These are phyloP conservation scores for Thelephora ganbajun DNA, from an alignment of 768 basidiomycete genomes.

Conservation along the genomic window DNA sequence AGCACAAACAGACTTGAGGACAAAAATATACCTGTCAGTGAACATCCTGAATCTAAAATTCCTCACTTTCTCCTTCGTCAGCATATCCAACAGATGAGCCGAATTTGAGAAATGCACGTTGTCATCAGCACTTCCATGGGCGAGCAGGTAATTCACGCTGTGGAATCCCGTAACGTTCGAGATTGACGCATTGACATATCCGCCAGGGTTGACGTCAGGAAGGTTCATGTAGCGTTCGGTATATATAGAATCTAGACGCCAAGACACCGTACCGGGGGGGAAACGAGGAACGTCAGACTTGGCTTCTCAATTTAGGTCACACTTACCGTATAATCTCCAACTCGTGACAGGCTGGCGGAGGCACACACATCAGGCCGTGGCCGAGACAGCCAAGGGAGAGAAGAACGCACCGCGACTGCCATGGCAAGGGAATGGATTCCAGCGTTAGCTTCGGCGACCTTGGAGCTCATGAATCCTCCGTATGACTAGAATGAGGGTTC, in stretches of 20 bases:
- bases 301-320: background rate
- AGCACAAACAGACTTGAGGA: slow-evolving; percentile 6
- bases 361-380: slow-evolving; percentile 4
- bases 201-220: slow-evolving; percentile 61
- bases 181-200: slow-evolving; percentile 86
- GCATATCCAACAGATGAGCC: slow-evolving; percentile 85
- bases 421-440: slow-evolving; percentile 85
- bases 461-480: slow-evolving; percentile 92
- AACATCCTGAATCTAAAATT: slow-evolving; percentile 89
- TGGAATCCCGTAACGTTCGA: slow-evolving; percentile 80
- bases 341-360: slow-evolving; percentile 90
- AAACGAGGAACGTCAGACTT: background rate
- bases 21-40: slow-evolving; percentile 66
- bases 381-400: background rate
- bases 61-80: slow-evolving; percentile 63
- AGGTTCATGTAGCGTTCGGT: slow-evolving; percentile 96
- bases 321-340: slow-evolving; percentile 67
- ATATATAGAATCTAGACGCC: slow-evolving; percentile 73
- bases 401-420: slow-evolving; percentile 77
- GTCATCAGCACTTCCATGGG: slow-evolving; percentile 92
- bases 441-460: slow-evolving; percentile 82
- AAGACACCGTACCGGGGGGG: background rate
- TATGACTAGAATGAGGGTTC: slow-evolving; percentile 52
- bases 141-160: slow-evolving; percentile 67
- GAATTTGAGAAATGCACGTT: slow-evolving; percentile 93